Percentiles rank a stretch among this genome's conserved stretches.
Evolutionary conservation across 2,329 filamentous ascomycete genomes (phyloP).

Genomic region (Parastagonospora avenae): DNA sequence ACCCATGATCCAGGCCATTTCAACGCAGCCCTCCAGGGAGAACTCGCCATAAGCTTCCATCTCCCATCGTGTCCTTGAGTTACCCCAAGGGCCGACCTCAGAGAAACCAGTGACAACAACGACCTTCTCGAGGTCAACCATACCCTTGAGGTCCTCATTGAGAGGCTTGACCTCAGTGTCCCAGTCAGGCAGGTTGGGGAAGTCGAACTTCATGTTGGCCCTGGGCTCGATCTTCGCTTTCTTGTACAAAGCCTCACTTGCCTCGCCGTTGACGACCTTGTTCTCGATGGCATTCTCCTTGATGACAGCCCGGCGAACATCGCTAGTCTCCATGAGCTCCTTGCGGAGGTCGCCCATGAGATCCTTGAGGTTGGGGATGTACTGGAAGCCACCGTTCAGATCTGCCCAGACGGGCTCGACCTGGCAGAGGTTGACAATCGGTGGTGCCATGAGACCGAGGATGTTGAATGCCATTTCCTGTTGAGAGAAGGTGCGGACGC

Average conservation of each 20-base stretch:
- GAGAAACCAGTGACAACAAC: conserved; percentile 97
- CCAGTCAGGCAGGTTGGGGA: conserved; percentile 90
- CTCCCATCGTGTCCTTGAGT: conserved; percentile 97
- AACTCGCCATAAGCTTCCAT: conserved; percentile 98
- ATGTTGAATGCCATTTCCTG: conserved; percentile 99
- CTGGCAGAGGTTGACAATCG: conserved; percentile 94
- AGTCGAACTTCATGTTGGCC: conserved; percentile 97
- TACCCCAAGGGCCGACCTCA: conserved; percentile 97
- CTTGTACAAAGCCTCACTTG: conserved; percentile 90
- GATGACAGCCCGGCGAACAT: conserved; percentile 89
- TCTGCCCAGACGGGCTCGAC: conserved; percentile 94
- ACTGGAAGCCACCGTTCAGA: conserved; percentile 95
- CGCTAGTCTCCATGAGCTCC: conserved; percentile 92
- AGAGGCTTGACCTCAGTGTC: conserved; percentile 87
- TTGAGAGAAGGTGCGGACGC: conserved; percentile 97
- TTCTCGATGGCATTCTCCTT: conserved; percentile 97
- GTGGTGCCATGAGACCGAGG: conserved; percentile 91
- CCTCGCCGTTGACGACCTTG: conserved; percentile 93
- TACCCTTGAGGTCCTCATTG: conserved; percentile 87
- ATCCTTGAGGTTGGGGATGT: conserved; percentile 93
- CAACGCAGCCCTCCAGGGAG: conserved; percentile 94
- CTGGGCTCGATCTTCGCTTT: conserved; percentile 91
- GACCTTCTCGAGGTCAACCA: conserved; percentile 98
- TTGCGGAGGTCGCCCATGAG: conserved; percentile 92
- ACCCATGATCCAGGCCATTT: conserved; percentile 99